Conservation (phyloP, 2,329 filamentous ascomycete genomes). For the Venturia nashicola region DNA sequence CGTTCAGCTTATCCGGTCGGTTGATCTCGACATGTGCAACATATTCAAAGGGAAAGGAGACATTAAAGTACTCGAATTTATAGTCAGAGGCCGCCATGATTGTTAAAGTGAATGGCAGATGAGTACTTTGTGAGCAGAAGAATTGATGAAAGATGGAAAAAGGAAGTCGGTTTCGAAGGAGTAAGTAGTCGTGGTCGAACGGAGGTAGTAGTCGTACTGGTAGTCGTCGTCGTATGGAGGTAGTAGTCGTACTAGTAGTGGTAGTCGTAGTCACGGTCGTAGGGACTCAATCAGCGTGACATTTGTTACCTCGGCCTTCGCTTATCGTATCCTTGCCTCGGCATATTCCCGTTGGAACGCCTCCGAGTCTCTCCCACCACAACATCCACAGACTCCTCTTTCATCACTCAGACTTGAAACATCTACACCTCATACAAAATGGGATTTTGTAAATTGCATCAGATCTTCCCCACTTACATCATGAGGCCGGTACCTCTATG, state of each 20-base stretch:
- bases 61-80: conserved; percentile 48
- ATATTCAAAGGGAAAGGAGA: conserved; percentile 58
- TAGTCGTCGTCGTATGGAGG: no score
- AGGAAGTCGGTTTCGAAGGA: no score
- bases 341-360: no score
- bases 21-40: conserved; percentile 92
- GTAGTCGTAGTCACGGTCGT: not conserved
- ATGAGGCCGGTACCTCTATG: not conserved
- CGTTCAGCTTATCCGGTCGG: conserved; percentile 74
- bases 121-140: not conserved
- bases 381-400: not conserved
- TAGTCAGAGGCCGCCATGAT: conserved; percentile 4
- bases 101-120: not conserved
- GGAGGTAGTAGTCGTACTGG: no score
- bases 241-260: no score
- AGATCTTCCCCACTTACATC: not conserved
- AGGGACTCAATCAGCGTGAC: not conserved
- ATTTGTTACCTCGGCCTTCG: not conserved
- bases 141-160: not conserved
- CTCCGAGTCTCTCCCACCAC: not conserved
- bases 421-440: no score
- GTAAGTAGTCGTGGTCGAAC: no score
- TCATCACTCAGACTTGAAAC: not conserved
- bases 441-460: not conserved
- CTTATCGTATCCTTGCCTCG: not conserved